Conservation (phyloP, 306 rosid genomes). For the Sicyos edulis region DNA sequence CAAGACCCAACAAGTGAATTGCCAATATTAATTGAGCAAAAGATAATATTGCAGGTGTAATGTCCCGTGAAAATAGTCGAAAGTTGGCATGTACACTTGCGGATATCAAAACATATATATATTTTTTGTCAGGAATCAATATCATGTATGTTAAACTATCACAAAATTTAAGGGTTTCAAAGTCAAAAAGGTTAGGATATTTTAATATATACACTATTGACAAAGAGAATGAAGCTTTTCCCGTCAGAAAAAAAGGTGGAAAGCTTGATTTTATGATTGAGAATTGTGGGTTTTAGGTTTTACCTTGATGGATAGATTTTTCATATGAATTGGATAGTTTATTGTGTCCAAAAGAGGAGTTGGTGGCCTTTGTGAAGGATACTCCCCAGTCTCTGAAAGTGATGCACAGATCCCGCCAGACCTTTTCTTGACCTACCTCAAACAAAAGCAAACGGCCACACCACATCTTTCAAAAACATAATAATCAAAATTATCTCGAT, state of each 20-base stretch:
- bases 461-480: slow-evolving; percentile 26
- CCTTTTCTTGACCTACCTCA: slow-evolving; percentile 47
- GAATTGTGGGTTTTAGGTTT: not conserved
- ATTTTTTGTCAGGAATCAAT: too few species aligned
- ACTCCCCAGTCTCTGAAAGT: slow-evolving; percentile 72
- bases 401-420: slow-evolving; percentile 53
- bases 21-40: slow-evolving; percentile 17
- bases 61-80: not conserved
- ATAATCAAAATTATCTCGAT: not conserved
- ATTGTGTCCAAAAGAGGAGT: slow-evolving; percentile 88
- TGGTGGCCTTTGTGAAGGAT: slow-evolving; percentile 69
- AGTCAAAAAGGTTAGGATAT: not conserved
- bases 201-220: not conserved
- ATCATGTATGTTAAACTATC: not conserved
- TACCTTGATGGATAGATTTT: slow-evolving; percentile 78
- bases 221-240: not conserved
- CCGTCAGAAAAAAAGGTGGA: slow-evolving; percentile 5
- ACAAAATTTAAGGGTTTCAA: not conserved
- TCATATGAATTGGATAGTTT: slow-evolving; percentile 94
- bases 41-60: not conserved
- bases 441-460: slow-evolving; percentile 25
- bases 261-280: not conserved
- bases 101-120: too few species aligned
- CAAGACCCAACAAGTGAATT: too few species aligned
- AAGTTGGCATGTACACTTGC: not conserved